These are phyloP conservation scores for Meyerozyma elateridarum DNA, from an alignment of 1,139 yeast genomes.

Conservation along the genomic window DNA sequence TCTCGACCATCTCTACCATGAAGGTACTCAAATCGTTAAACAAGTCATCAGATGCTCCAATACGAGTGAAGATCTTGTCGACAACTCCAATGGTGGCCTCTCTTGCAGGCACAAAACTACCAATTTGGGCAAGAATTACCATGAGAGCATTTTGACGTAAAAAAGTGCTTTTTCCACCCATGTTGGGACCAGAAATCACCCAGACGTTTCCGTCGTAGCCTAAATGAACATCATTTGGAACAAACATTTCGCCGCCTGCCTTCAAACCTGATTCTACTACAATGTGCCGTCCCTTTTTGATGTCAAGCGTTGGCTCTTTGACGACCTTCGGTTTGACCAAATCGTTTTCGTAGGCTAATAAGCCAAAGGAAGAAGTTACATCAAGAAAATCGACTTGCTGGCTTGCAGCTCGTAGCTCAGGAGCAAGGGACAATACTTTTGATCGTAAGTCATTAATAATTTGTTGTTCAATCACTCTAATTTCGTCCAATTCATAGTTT, in stretches of 20 bases:
- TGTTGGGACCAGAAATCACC: constrained; percentile 92
- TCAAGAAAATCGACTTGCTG: constrained; percentile 63
- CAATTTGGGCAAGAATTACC: constrained; percentile 82
- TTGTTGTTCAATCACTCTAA: constrained; percentile 37
- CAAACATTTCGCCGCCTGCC: constrained; percentile 47
- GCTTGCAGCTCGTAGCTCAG: constrained; percentile 42
- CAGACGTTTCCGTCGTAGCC: constrained; percentile 34
- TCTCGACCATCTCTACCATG: constrained; percentile 98
- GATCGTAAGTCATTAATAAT: constrained; percentile 40
- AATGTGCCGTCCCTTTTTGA: constrained; percentile 71
- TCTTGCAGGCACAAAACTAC: constrained; percentile 81
- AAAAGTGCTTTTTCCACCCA: constrained; percentile 96
- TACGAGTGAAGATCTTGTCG: constrained; percentile 81
- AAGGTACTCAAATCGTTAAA: constrained; percentile 86
- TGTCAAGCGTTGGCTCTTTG: constrained; percentile 38
- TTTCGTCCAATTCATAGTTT: constrained; percentile 21
- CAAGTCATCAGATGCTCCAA: constrained; percentile 89
- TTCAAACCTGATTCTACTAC: constrained; percentile 79
- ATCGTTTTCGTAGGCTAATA: constrained; percentile 58
- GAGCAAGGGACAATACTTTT: constrained; percentile 32
- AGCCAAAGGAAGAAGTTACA: constrained; percentile 67
- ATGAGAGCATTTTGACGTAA: constrained; percentile 84
- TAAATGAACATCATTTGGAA: constrained; percentile 52
- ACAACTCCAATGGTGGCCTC: constrained; percentile 72
- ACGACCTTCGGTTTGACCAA: constrained; percentile 65